Conservation (phyloP, 2,329 filamentous ascomycete species). For the Fusarium stilboides region DNA sequence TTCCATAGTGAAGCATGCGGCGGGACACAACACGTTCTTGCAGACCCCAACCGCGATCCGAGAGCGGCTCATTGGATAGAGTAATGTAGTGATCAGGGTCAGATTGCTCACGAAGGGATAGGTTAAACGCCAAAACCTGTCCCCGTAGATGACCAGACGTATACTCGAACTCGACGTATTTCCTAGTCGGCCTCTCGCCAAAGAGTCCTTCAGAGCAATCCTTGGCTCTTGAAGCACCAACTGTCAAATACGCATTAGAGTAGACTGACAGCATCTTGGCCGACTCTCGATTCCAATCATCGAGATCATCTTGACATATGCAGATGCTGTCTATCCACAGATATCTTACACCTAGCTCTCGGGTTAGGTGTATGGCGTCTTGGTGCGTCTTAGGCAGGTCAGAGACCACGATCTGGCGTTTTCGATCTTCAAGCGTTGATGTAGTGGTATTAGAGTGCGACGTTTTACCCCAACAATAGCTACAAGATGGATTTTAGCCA, state of each 20-base stretch:
- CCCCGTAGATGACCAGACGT: neutral
- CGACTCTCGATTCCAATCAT: slow-evolving; percentile 16
- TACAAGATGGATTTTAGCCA: neutral
- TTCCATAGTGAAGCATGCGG: neutral
- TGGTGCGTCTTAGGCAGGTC: neutral
- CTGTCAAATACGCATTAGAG: neutral
- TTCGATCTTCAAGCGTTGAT: slow-evolving; percentile 7
- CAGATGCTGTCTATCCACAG: slow-evolving; percentile 20
- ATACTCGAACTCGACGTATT: neutral
- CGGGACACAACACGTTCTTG: slow-evolving; percentile 5
- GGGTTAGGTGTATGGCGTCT: neutral
- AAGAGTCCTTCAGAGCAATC: neutral
- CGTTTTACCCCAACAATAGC: slow-evolving; percentile 13
- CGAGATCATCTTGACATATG: slow-evolving; percentile 9
- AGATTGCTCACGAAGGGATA: neutral
- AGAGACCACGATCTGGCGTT: neutral
- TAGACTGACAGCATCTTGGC: neutral
- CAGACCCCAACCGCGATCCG: neutral
- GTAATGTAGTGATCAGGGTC: neutral
- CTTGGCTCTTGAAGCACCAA: neutral
- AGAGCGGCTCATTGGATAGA: neutral
- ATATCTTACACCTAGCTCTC: neutral
- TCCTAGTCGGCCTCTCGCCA: fast-evolving
- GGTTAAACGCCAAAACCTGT: neutral
- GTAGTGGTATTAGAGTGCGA: neutral